These are phyloP conservation scores for Boletus huronensis DNA, from an alignment of 768 basidiomycete genomes.

Conservation along the genomic window DNA sequence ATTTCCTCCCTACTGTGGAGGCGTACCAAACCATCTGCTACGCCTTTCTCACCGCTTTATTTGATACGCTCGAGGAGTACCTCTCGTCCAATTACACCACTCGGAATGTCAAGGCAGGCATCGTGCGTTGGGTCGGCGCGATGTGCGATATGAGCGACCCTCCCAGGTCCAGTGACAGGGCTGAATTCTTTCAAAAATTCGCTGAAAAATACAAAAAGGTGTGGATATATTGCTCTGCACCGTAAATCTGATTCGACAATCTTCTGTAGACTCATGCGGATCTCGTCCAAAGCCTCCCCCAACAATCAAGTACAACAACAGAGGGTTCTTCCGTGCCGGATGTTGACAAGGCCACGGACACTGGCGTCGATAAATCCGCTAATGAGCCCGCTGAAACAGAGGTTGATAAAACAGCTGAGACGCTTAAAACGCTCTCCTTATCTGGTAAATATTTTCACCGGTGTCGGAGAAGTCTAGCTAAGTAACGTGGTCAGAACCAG, in stretches of 20 bases:
- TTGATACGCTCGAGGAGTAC: not conserved
- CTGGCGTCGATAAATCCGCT: too few relatives aligned
- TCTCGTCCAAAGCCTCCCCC: not conserved
- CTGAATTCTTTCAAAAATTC: not conserved
- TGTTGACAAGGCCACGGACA: not conserved
- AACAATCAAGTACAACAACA: not conserved
- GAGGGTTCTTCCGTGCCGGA: not conserved
- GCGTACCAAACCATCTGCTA: not conserved
- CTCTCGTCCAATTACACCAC: not conserved
- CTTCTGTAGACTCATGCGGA: not conserved
- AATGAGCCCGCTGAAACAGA: not conserved
- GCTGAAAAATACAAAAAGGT: not conserved
- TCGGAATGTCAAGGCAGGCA: not conserved
- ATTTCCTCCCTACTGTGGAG: not conserved
- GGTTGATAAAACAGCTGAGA: not conserved
- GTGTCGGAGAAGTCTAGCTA: not conserved
- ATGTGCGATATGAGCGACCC: not conserved
- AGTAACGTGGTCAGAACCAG: not conserved
- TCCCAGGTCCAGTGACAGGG: not conserved
- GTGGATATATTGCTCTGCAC: too few relatives aligned
- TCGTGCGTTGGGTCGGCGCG: not conserved
- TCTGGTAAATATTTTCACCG: not conserved
- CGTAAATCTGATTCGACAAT: too few relatives aligned
- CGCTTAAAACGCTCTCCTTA: not conserved
- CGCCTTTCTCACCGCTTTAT: constrained; percentile 8